A percentile compares a stretch with the other conserved stretches of the same genome.
phyloP scores from a whole-genome alignment of 768 basidiomycete species.

The Tylopilus felleus region DNA sequence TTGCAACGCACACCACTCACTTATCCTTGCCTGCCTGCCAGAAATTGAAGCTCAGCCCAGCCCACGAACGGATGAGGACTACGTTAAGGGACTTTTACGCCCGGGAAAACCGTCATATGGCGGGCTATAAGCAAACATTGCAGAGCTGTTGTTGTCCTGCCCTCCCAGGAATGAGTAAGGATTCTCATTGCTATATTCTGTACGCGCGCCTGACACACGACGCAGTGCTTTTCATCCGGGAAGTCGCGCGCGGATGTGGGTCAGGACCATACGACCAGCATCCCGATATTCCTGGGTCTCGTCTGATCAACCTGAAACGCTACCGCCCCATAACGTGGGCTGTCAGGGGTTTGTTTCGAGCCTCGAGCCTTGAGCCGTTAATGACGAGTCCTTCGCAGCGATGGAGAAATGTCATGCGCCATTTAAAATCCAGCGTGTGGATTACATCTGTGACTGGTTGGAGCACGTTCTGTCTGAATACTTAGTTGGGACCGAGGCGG shows the following conservation, averaged over 20 bases:
- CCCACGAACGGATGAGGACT: constrained; percentile 20
- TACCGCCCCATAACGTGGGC: constrained; percentile 40
- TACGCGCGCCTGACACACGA: constrained; percentile 1
- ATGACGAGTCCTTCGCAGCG: constrained; percentile 26
- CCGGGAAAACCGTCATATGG: constrained; percentile 24
- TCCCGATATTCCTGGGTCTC: constrained; percentile 23
- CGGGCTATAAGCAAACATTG: constrained; percentile 30
- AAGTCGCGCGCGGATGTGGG: constrained; percentile 34
- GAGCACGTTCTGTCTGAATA: constrained; percentile 29
- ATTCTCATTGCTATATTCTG: background rate
- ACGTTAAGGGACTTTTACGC: constrained; percentile 24
- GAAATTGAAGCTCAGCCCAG: constrained; percentile 26
- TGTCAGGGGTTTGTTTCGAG: constrained; percentile 35
- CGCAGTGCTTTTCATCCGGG: constrained; percentile 32
- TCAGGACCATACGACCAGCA: constrained; percentile 26
- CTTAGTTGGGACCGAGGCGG: constrained; percentile 24
- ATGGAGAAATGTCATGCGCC: constrained; percentile 47
- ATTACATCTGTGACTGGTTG: constrained; percentile 41
- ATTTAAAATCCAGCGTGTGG: constrained; percentile 36
- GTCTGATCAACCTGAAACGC: constrained; percentile 38
- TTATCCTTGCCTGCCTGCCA: background rate
- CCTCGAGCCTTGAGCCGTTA: background rate
- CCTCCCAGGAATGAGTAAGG: constrained; percentile 32
- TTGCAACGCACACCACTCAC: background rate
- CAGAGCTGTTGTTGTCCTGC: constrained; percentile 29